Evolutionary conservation across 1,284 basidiomycete genomes (phyloP).

Genomic region (Puccinia horiana): DNA sequence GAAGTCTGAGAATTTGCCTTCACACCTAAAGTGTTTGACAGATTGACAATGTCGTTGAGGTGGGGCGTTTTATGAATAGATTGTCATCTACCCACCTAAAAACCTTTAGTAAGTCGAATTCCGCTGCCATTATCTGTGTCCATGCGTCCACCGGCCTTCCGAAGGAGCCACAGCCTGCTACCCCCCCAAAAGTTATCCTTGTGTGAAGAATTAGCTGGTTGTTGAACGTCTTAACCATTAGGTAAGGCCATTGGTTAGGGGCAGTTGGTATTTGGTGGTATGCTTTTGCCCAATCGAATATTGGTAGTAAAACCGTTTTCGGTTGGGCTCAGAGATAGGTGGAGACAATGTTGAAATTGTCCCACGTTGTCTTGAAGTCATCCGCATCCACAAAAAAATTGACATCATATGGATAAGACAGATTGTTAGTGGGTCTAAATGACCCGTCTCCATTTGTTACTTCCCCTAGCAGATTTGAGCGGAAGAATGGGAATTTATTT

Average conservation of each 20-base stretch:
- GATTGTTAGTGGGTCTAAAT: no score
- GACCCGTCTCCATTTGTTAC: no score
- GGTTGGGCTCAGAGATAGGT: no score
- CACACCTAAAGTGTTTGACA: neutral
- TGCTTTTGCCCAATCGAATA: neutral
- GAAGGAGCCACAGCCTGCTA: neutral
- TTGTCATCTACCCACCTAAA: neutral
- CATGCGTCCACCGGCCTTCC: neutral
- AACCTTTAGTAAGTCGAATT: neutral
- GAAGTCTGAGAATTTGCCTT: neutral
- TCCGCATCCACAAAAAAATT: no score
- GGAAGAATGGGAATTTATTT: neutral
- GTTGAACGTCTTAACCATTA: neutral
- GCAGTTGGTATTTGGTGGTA: no score
- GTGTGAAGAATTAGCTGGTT: neutral
- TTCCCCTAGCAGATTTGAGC: neutral
- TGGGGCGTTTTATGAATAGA: neutral
- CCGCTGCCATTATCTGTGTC: neutral
- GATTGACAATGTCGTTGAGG: neutral
- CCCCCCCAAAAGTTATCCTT: neutral
- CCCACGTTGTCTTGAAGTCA: no score
- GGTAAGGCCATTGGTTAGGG: neutral
- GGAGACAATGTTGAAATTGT: no score
- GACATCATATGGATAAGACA: no score
- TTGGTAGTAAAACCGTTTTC: no score